Evolutionary conservation across 2,329 filamentous ascomycete genomes (phyloP), one percentile per base, ranked within the genome.

Genomic region (Calonectria crousiana): DNA sequence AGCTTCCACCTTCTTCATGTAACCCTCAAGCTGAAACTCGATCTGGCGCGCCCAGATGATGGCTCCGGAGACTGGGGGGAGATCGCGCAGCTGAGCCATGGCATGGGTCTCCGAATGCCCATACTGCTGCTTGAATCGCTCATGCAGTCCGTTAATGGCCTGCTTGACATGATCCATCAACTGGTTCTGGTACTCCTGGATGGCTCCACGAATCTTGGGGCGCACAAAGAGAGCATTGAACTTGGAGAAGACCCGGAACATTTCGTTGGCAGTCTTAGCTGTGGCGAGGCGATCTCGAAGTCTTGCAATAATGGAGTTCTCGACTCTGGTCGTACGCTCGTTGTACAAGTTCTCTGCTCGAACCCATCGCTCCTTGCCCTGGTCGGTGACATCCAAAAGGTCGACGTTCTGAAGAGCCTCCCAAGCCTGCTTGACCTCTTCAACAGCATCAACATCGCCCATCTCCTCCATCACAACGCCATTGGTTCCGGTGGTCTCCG

Each of bases 161-260:
- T 95, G 93, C 84, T 98, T 98, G 81, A 99, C 97, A 80, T 98
- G 98, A 81, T 98, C 96, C 84, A 99, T 98, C 41, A 99, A 92
- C 85, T 98, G 96, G 6, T 96, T 97, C 85, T 99, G 97, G 83
- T 99, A 99, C 86, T 99, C 96, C 53, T 95, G 95, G 81, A 99
- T 99, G 70, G 97, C 97, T 78, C 97, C 96, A 78, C 97, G 93
- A 86, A 99, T 98, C 89, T 99, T 99, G n/a, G 97, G 97, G 74
- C 97, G 93, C 71, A 99, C 96, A 80, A 99, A 98, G 36, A 99
- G 92, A 2, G 97, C 97, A 83, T 99, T 99, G 90, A 99, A 99
- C 84, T 98, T 98, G 68, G 97, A 98, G 84, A 99, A 99, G 75
- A 99, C 97, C 69, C 97, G 94, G 85, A 99, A 99, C 97, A 99